phyloP scores from a whole-genome alignment of 1,284 basidiomycete genomes.

The Takashimella tepidaria region DNA sequence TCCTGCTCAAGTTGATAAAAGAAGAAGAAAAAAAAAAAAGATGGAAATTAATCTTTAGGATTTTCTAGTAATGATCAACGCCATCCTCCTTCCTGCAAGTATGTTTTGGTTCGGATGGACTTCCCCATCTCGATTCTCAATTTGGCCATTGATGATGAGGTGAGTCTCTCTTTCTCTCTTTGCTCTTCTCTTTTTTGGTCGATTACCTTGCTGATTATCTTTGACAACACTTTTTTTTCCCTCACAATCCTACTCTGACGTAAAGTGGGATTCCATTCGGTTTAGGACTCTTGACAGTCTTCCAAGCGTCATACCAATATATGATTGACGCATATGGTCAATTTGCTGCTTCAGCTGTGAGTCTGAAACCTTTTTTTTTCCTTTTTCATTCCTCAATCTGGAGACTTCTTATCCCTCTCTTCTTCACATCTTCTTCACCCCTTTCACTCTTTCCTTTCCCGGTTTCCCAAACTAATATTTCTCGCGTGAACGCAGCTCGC shows the following conservation, averaged over 20 bases:
- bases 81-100: constrained; percentile 18
- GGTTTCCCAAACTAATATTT: too few relatives aligned
- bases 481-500: constrained; percentile 23
- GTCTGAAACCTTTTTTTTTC: neutral
- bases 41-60: neutral
- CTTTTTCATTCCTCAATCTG: neutral
- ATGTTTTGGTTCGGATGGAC: constrained; percentile 34
- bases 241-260: neutral
- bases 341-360: constrained; percentile 27
- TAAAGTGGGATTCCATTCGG: constrained; percentile 22
- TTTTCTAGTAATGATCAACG: constrained; percentile 23
- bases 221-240: neutral
- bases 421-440: neutral
- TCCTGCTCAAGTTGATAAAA: too few relatives aligned
- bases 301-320: constrained; percentile 26
- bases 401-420: neutral
- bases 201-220: neutral
- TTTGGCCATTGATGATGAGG: constrained; percentile 28
- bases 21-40: too few relatives aligned
- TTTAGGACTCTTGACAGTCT: constrained; percentile 23
- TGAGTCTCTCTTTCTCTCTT: neutral
- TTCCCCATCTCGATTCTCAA: constrained; percentile 14
- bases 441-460: neutral
- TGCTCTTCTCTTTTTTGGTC: neutral
- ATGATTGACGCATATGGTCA: constrained; percentile 29